A percentile compares a stretch with the other conserved stretches of the same genome.
These are phyloP conservation scores for Penicillium sp. DNA, from an alignment of 2,329 filamentous ascomycete genomes.

Conservation along the genomic window DNA sequence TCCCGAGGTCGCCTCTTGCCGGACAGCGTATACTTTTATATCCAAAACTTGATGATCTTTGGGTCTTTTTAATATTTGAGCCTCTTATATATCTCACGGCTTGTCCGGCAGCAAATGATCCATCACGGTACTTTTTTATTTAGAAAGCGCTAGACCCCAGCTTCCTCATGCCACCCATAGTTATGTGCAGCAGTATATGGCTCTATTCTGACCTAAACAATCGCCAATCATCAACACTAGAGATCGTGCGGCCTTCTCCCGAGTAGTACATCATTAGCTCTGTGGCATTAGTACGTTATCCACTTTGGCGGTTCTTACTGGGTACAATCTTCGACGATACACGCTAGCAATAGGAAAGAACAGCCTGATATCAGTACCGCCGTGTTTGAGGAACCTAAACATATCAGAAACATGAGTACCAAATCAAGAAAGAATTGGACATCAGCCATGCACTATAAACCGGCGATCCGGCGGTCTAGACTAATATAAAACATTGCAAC, in stretches of 20 bases:
- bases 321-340: too few species aligned
- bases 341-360: too few species aligned
- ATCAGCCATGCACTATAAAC: neutral
- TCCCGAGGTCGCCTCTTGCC: neutral
- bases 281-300: too few species aligned
- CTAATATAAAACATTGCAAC: neutral
- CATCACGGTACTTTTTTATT: neutral
- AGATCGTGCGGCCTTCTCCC: too few species aligned
- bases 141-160: conserved; percentile 10
- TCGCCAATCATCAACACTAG: too few species aligned
- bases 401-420: too few species aligned
- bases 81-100: neutral
- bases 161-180: conserved; percentile 42
- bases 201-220: too few species aligned
- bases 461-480: neutral
- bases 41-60: neutral
- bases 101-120: neutral
- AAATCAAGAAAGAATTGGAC: neutral
- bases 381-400: too few species aligned
- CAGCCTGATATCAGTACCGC: too few species aligned
- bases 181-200: conserved; percentile 37
- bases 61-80: neutral
- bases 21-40: too few species aligned
- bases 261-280: too few species aligned
- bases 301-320: too few species aligned